A percentile compares a stretch with the other conserved stretches of the same genome.
Conservation (phyloP, 176 grass and related monocot species). For the Triticum urartu region DNA sequence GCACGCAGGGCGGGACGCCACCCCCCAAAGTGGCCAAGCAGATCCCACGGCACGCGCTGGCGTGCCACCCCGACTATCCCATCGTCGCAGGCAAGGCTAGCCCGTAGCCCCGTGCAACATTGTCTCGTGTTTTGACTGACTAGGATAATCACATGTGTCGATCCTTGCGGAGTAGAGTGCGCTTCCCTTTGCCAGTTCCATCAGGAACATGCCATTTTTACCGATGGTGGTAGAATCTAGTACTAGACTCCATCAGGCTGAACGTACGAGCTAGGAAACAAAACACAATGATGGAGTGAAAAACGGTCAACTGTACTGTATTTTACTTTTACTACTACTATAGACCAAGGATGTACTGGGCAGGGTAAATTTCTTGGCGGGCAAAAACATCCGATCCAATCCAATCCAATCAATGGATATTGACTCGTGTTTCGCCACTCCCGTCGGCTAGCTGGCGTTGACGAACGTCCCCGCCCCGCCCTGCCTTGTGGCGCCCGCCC, state of each 20-base stretch:
- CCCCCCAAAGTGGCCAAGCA: background rate
- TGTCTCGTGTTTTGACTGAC: background rate
- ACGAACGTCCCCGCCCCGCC: background rate
- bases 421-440: background rate
- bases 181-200: background rate
- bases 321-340: background rate
- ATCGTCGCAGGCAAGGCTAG: background rate
- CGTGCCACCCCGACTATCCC: background rate
- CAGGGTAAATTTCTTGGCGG: background rate
- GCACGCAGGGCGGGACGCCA: background rate
- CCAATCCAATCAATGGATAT: background rate
- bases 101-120: background rate
- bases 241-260: background rate
- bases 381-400: background rate
- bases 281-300: background rate
- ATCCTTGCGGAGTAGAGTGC: background rate
- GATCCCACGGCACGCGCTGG: background rate
- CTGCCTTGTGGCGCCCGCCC: background rate
- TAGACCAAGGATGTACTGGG: background rate
- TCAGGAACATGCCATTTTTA: background rate
- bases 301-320: background rate
- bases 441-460: slow-evolving; percentile 26
- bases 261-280: background rate
- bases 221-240: background rate
- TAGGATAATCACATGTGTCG: background rate